A percentile compares a stretch with the other conserved stretches of the same genome.
Evolutionary conservation across 1,139 yeast genomes (phyloP).

Genomic region (Candida tropicalis): DNA sequence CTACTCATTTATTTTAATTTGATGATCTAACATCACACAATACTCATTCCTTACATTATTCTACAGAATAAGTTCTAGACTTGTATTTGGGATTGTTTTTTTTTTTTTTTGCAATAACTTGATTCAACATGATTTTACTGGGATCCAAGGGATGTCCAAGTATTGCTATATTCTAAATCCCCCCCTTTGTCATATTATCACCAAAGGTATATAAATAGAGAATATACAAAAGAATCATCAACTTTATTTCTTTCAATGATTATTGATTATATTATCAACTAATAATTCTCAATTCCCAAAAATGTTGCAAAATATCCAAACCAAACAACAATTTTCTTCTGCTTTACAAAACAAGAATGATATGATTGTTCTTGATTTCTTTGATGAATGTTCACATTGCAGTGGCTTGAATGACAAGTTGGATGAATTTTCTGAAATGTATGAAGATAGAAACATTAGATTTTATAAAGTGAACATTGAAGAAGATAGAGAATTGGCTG

Average conservation of each 20-base stretch:
- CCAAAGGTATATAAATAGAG: too few relatives aligned
- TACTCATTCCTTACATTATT: background rate
- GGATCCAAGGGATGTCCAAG: background rate
- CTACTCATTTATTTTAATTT: too few relatives aligned
- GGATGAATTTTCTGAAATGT: constrained; percentile 15
- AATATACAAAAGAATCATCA: too few relatives aligned
- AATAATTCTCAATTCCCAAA: background rate
- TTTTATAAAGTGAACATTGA: constrained; percentile 17
- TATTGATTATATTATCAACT: too few relatives aligned
- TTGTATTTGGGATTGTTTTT: background rate
- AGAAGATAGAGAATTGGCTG: constrained; percentile 17
- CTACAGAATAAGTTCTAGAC: constrained; percentile 1
- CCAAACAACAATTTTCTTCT: constrained; percentile 16
- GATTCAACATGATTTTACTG: background rate
- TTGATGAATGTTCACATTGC: constrained; percentile 18
- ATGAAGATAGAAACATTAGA: constrained; percentile 12
- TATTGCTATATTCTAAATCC: too few relatives aligned
- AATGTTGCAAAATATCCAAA: constrained; percentile 16
- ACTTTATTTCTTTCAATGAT: background rate
- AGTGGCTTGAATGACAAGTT: constrained; percentile 16
- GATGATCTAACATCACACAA: too few relatives aligned
- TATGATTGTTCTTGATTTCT: constrained; percentile 18
- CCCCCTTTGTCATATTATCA: too few relatives aligned
- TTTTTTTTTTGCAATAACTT: background rate
- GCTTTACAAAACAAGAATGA: constrained; percentile 14